Evolutionary conservation across 768 basidiomycete species (phyloP), one percentile per base, ranked within the genome.

Genomic region (Boletus sp.): DNA sequence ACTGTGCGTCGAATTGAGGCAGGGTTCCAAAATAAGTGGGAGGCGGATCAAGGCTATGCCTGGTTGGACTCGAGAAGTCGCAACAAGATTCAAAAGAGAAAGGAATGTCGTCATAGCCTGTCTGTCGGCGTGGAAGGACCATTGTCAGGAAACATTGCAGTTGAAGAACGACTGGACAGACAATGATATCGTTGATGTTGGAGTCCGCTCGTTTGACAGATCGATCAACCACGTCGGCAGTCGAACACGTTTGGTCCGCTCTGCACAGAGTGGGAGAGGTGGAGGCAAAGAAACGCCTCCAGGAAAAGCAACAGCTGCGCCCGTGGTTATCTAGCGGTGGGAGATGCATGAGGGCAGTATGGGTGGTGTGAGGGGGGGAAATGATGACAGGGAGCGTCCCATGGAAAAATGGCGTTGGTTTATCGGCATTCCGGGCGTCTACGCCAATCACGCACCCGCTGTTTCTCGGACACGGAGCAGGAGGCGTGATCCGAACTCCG

Each of bases 71-170:
- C 56, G 72, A 52, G 62, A 77, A 81, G 63, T 79, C 74, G 55
- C 78, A 79, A 53, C 71, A 75, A 23, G 77, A 73, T 55, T 69
- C 73, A 47, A 73, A 77, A 25, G 67, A 74, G 42, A 67, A 53
- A 35, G 70, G 69, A 23, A 64, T 55, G 17, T 55, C 58, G 29
- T 50, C 55, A 34, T 58, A 58, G 39, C 11, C 47, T 17, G 35
- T 43, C 68, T 54, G 47, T 52, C 27, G 50, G 27, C 7, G 35
- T 11, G 40, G 37, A 39, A 37, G 32, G 1, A 39, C 35, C 7
- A n/a, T 23, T n/a, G 49, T 60, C 19, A 59, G 50, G 25, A 33
- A 44, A 51, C 23, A n/a, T 6, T 8, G 15, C 8, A 4, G 34
- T 15, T 17, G 19, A 13, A 46, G 42, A 29, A 32, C 13, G 44